Conservation (phyloP, 441 rosid species). For the Gossypium gossypioides region DNA sequence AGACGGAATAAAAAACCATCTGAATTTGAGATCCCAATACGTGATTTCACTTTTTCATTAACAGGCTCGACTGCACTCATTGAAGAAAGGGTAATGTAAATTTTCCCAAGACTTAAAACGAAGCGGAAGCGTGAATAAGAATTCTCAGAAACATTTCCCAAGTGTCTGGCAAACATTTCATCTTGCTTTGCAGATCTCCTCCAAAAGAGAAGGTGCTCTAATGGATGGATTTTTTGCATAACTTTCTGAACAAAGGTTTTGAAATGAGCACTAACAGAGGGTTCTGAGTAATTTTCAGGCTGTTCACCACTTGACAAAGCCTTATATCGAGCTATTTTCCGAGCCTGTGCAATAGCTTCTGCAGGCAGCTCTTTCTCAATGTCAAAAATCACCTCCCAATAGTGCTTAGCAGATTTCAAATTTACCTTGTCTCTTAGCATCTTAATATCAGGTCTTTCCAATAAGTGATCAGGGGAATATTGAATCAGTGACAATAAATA, state of each 20-base stretch:
- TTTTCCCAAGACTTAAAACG: slow-evolving; percentile 43
- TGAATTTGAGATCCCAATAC: slow-evolving; percentile 29
- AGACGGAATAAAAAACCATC: slow-evolving; percentile 44
- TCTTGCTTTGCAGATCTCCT: slow-evolving; percentile 25
- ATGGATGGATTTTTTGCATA: slow-evolving; percentile 26
- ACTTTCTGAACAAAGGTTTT: slow-evolving; percentile 31
- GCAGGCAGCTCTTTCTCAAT: slow-evolving; percentile 67
- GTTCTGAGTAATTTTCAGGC: slow-evolving; percentile 24
- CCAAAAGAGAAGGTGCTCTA: slow-evolving; percentile 21
- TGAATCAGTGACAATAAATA: slow-evolving; percentile 43
- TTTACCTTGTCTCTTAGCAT: slow-evolving; percentile 33
- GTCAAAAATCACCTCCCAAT: slow-evolving; percentile 48
- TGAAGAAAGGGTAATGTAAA: slow-evolving; percentile 38
- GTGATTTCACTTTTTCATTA: slow-evolving; percentile 27
- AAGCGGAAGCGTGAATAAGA: slow-evolving; percentile 29
- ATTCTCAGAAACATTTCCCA: slow-evolving; percentile 26
- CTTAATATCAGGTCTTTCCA: slow-evolving; percentile 38
- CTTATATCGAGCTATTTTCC: slow-evolving; percentile 66
- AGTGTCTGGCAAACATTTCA: slow-evolving; percentile 23
- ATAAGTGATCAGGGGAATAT: slow-evolving; percentile 37
- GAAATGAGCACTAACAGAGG: slow-evolving; percentile 21
- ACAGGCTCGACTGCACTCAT: slow-evolving; percentile 22
- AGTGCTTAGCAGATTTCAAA: slow-evolving; percentile 37
- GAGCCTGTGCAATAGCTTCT: slow-evolving; percentile 73
- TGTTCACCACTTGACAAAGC: slow-evolving; percentile 29